Evolutionary conservation across 2,329 filamentous ascomycete genomes (phyloP).

Genomic region (Sporothrix luriei): DNA sequence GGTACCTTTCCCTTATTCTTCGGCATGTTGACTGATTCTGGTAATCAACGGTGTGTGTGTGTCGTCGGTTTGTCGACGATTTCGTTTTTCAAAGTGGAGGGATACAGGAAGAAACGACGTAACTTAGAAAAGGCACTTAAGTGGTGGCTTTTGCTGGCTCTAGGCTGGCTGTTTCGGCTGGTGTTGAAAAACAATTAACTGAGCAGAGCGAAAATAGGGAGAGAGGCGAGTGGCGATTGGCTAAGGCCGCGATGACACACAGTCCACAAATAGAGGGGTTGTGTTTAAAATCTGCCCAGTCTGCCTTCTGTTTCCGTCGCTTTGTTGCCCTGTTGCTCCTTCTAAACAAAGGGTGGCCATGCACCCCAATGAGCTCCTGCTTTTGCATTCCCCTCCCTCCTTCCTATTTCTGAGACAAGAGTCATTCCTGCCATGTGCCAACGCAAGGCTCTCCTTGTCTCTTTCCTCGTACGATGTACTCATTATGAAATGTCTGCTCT

Average conservation of each 20-base stretch:
- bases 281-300: conserved; percentile 18
- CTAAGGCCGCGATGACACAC: conserved; percentile 20
- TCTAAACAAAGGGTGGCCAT: conserved; percentile 6
- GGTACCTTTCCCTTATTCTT: conserved; percentile 98
- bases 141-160: conserved; percentile 16
- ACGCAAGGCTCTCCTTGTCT: conserved; percentile 1
- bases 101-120: conserved; percentile 17
- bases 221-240: conserved; percentile 30
- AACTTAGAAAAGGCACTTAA: conserved; percentile 17
- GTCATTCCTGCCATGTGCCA: not conserved
- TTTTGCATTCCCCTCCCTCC: not conserved
- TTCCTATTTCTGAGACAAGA: not conserved
- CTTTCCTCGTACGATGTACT: not conserved
- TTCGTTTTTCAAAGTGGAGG: conserved; percentile 15
- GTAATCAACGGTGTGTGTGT: conserved; percentile 13
- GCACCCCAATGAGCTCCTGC: not conserved
- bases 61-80: conserved; percentile 12
- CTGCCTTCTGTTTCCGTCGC: conserved; percentile 28
- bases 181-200: conserved; percentile 22
- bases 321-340: conserved; percentile 5
- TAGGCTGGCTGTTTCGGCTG: not conserved
- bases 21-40: conserved; percentile 66
- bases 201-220: conserved; percentile 20
- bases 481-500: too few species aligned
- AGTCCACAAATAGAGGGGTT: conserved; percentile 33